Base-by-base conservation (phyloP, 2,329 filamentous ascomycete genomes). In the Huntiella abstrusa region DNA sequence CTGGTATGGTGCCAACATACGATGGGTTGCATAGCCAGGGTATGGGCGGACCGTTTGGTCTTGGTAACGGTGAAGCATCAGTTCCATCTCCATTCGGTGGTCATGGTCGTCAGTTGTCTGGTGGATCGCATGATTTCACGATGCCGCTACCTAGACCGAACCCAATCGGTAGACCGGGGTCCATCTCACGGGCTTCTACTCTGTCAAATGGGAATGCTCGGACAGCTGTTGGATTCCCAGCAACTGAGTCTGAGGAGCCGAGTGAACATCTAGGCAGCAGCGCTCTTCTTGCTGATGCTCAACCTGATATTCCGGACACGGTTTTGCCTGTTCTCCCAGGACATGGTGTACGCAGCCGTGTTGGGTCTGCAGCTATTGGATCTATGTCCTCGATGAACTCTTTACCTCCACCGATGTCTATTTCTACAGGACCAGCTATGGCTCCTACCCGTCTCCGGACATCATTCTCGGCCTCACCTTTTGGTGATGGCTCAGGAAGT, bases 251-350 rank as follows among this genome's bases (percentile, higher is more conserved):
- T 33, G 65, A 85, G 15, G 84, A 88, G 47, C 75, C 83, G 46
- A 80, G 77, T 51, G 74, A 80, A 51, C 86, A 91, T 54, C 69
- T 98, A 19, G 91, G 91, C 10, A 96, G 88, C 60, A 87, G 85
- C 55, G 91, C 87, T 10, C 67, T 98, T 10, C 67, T 96, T 41
- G 80, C 80, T 51, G 86, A 92, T 56, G 83, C 67, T 62, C 48
- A 49, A 11, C 50, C 51, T 33, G 50, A 51, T 12, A 48, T 48
- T 8, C 22, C 22, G 3, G 22, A 28, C 22, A 33, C 46, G 5
- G 43, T 44, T 13, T 43, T 33, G n/a, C 32, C 41, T 4, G 11
- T 39, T 39, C 28, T 17, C 12, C 19, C 43, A 15, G 32, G 13
- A 11, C 13, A 28, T 11, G n/a, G 33, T 10, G 42, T 33, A 2